Conservation (phyloP, 73 alveolate species). For the Loxodes magnus region DNA sequence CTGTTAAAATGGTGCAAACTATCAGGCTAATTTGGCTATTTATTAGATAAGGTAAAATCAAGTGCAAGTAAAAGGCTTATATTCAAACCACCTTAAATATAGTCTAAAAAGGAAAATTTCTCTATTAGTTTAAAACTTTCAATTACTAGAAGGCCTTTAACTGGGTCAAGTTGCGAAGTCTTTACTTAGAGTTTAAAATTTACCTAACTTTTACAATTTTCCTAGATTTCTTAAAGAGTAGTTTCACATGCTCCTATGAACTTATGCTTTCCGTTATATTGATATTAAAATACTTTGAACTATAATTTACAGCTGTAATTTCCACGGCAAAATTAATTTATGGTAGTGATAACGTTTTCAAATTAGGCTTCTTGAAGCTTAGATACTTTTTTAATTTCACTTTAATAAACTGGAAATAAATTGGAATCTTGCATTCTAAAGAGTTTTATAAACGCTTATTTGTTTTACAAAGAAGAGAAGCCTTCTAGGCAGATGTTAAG, state of each 20-base stretch:
- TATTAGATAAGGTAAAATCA: slow-evolving; percentile 90
- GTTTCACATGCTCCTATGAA: too few relatives aligned
- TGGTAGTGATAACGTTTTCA: slow-evolving; percentile 28
- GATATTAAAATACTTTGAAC: slow-evolving; percentile 30
- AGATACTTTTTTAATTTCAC: slow-evolving; percentile 26
- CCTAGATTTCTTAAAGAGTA: too few relatives aligned
- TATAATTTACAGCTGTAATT: slow-evolving; percentile 15
- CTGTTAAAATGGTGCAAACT: slow-evolving; percentile 47
- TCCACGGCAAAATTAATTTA: slow-evolving; percentile 26
- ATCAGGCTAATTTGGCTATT: slow-evolving; percentile 43
- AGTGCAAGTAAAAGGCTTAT: slow-evolving; percentile 69
- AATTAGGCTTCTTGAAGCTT: slow-evolving; percentile 42
- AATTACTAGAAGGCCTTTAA: too few relatives aligned
- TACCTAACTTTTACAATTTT: too few relatives aligned
- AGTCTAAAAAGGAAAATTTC: slow-evolving; percentile 61
- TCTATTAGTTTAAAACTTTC: slow-evolving; percentile 8
- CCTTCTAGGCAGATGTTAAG: slow-evolving; percentile 15
- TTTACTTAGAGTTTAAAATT: too few relatives aligned
- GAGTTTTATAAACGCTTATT: too few relatives aligned
- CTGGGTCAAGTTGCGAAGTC: too few relatives aligned
- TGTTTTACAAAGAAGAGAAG: slow-evolving; percentile 4
- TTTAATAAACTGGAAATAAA: too few relatives aligned
- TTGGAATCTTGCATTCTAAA: too few relatives aligned
- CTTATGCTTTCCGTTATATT: too few relatives aligned
- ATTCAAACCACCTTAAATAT: slow-evolving; percentile 73